Evolutionary conservation across 208 protist species (phyloP).

Genomic region (Crithidia brevicula): DNA sequence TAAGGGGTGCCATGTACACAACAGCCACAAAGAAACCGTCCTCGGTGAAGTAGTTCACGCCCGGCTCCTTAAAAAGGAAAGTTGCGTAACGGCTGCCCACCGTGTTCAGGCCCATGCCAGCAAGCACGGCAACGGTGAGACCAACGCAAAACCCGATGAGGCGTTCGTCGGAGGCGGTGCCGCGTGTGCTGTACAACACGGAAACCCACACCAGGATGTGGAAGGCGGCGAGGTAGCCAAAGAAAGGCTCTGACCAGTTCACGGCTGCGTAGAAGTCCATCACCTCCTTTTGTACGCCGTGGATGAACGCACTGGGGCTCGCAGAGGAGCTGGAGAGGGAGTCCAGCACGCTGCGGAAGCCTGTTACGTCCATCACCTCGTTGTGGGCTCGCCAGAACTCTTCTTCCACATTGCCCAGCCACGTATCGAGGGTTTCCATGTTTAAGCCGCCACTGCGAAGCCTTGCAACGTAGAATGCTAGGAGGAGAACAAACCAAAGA

Average conservation of each 20-base stretch:
- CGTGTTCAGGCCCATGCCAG: constrained; percentile 41
- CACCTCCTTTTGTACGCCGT: constrained; percentile 16
- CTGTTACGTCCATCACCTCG: constrained; percentile 30
- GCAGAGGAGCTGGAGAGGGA: neutral
- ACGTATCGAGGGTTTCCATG: neutral
- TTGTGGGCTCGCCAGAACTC: constrained; percentile 36
- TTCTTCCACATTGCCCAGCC: constrained; percentile 14
- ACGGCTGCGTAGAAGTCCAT: constrained; percentile 47
- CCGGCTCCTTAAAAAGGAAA: constrained; percentile 46
- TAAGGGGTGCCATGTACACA: constrained; percentile 63
- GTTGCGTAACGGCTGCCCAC: constrained; percentile 34
- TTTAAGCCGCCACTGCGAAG: too few relatives aligned
- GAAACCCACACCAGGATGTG: constrained; percentile 43
- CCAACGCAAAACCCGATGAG: constrained; percentile 39
- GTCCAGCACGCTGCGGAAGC: constrained; percentile 6
- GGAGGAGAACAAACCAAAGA: too few relatives aligned
- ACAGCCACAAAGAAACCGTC: constrained; percentile 62
- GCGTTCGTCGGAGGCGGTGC: constrained; percentile 43
- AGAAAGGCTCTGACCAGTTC: constrained; percentile 82
- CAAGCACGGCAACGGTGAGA: constrained; percentile 42
- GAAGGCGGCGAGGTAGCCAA: constrained; percentile 59
- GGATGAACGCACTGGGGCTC: neutral
- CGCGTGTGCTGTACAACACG: constrained; percentile 30
- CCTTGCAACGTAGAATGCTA: too few relatives aligned
- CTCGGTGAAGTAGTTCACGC: constrained; percentile 82